These are phyloP conservation scores for Nannochloris sp. DNA, from an alignment of 139 green algal species.

Conservation along the genomic window DNA sequence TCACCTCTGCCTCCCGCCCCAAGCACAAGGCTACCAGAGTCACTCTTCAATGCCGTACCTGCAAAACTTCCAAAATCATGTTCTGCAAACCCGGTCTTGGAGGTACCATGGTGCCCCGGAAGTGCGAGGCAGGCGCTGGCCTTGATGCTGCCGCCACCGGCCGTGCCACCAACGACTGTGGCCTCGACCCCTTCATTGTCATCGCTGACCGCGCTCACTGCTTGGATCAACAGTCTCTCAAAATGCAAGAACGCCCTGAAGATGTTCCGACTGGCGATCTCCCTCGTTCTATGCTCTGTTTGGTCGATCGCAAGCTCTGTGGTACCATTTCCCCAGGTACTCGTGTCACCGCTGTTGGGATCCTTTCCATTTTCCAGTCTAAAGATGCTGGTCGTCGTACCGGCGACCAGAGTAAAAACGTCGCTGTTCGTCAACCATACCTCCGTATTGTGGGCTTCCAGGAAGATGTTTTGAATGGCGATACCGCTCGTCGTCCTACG, in stretches of 20 bases:
- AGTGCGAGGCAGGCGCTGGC: constrained; percentile 41
- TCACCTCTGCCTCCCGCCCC: constrained; percentile 80
- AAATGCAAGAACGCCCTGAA: constrained; percentile 92
- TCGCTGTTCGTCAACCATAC: constrained; percentile 88
- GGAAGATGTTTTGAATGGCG: constrained; percentile 65
- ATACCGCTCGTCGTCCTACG: constrained; percentile 56
- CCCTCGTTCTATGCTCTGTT: constrained; percentile 73
- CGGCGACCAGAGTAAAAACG: constrained; percentile 38
- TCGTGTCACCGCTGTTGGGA: constrained; percentile 84
- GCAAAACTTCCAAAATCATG: constrained; percentile 53
- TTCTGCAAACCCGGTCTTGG: constrained; percentile 77
- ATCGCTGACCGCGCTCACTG: constrained; percentile 70
- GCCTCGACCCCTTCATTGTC: constrained; percentile 73
- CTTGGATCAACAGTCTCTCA: constrained; percentile 96
- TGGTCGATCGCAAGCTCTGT: constrained; percentile 80
- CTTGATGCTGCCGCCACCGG: constrained; percentile 6
- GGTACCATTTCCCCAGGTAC: constrained; percentile 78
- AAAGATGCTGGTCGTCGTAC: constrained; percentile 6
- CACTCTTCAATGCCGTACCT: constrained; percentile 83
- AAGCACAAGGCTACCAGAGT: constrained; percentile 93
- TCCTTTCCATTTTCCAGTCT: constrained; percentile 84
- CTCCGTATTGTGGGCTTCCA: constrained; percentile 87
- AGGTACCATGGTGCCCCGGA: constrained; percentile 66
- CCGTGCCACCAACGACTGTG: constrained; percentile 48
- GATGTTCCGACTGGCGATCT: constrained; percentile 93